These are phyloP conservation scores for Ophiostoma himal-ulmi DNA, from an alignment of 2,329 filamentous ascomycete genomes.

Conservation along the genomic window DNA sequence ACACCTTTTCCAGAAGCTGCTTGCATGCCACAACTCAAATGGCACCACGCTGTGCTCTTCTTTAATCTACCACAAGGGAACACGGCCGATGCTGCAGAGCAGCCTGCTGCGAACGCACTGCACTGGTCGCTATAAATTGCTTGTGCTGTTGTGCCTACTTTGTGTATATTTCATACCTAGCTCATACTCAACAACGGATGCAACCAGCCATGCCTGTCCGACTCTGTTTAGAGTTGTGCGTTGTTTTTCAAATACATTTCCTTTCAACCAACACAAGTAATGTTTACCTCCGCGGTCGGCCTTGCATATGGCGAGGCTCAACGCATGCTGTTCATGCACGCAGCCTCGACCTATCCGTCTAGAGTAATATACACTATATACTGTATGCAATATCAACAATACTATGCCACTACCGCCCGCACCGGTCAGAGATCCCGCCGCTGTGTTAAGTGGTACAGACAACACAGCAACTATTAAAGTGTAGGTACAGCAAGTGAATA, in stretches of 20 bases:
- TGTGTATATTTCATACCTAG: neutral
- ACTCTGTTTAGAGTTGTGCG: constrained; percentile 3
- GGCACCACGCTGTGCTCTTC: neutral
- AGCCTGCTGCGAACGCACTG: neutral
- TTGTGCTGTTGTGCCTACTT: neutral
- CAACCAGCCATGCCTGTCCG: neutral
- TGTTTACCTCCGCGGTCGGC: neutral
- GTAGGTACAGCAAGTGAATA: neutral
- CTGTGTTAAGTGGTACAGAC: neutral
- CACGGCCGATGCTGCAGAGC: constrained; percentile 18
- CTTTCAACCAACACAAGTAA: neutral
- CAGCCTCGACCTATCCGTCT: neutral
- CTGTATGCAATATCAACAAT: neutral
- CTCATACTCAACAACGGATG: constrained; percentile 7
- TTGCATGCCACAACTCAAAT: constrained; percentile 2
- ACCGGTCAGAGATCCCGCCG: neutral
- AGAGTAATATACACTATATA: neutral
- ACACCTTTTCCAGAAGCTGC: neutral
- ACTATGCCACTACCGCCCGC: neutral
- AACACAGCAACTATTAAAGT: neutral
- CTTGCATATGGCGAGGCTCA: constrained; percentile 2
- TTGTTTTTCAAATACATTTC: neutral
- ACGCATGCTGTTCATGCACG: constrained; percentile 10
- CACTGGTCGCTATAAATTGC: neutral
- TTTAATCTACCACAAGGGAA: constrained; percentile 10